phyloP scores from a whole-genome alignment of 2,329 filamentous ascomycete species.

The Fusarium verrucosum region DNA sequence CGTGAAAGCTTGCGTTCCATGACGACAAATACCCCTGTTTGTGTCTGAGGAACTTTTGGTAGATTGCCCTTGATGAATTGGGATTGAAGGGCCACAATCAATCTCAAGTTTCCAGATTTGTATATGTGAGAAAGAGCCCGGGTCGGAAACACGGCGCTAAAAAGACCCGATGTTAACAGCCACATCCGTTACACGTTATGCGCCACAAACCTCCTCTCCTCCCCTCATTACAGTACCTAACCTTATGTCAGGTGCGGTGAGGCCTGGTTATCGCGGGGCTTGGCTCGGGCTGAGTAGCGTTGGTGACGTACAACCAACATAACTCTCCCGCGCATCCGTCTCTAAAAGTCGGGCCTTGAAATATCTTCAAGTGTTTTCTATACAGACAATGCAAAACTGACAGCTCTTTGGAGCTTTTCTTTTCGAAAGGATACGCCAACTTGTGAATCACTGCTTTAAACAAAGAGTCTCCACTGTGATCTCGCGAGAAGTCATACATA shows the following conservation, averaged over 20 bases:
- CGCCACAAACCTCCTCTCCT: too few species aligned
- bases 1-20: conserved; percentile 12
- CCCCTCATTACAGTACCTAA: too few species aligned
- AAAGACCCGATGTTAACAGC: background rate
- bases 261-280: conserved; percentile 19
- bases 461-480: background rate
- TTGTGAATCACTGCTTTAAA: background rate
- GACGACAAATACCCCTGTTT: conserved; percentile 17
- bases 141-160: conserved; percentile 8
- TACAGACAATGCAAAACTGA: conserved; percentile 16
- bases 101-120: conserved; percentile 10
- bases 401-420: conserved; percentile 17
- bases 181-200: background rate
- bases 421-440: background rate
- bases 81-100: conserved; percentile 9
- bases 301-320: conserved; percentile 33
- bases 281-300: conserved; percentile 33
- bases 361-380: conserved; percentile 1
- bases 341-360: background rate
- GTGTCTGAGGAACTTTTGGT: conserved; percentile 35
- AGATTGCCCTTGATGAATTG: conserved; percentile 7
- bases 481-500: background rate
- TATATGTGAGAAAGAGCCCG: background rate
- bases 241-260: conserved; percentile 16
- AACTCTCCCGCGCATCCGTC: conserved; percentile 17